A percentile compares a stretch with the other conserved stretches of the same genome.
These are phyloP conservation scores for Dillenia turbinata DNA, from an alignment of 164 flowering plant genomes.

Conservation along the genomic window DNA sequence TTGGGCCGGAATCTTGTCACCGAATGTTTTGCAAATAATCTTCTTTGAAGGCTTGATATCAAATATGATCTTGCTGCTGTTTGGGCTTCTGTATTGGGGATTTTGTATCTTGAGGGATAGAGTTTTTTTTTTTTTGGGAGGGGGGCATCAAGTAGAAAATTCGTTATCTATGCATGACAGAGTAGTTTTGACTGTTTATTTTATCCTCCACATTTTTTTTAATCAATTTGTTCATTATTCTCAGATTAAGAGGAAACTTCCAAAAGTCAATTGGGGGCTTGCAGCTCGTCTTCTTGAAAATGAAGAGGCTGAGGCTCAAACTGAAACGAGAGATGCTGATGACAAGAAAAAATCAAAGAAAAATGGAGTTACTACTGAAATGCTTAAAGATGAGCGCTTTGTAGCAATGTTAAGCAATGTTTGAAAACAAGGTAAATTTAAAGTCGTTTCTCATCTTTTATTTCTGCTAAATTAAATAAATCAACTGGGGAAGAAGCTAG, in stretches of 20 bases:
- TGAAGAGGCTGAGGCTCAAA: conserved; percentile 56
- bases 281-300: conserved; percentile 51
- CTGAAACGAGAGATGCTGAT: conserved; percentile 23
- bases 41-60: no score
- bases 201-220: no score
- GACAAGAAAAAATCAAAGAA: conserved; percentile 70
- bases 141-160: no score
- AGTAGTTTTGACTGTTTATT: no score
- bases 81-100: no score
- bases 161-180: no score
- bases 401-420: conserved; percentile 37
- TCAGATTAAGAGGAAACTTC: conserved; percentile 73
- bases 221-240: background rate
- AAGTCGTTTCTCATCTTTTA: no score
- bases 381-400: conserved; percentile 72
- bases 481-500: conserved; percentile 1
- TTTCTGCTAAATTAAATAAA: background rate
- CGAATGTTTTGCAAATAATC: no score
- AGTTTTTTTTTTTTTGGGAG: no score
- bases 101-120: no score
- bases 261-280: conserved; percentile 73
- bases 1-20: no score
- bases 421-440: conserved; percentile 56
- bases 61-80: no score
- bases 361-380: conserved; percentile 54